These are phyloP conservation scores for Cercospora canescens DNA, from an alignment of 2,329 filamentous ascomycete genomes.

Conservation along the genomic window DNA sequence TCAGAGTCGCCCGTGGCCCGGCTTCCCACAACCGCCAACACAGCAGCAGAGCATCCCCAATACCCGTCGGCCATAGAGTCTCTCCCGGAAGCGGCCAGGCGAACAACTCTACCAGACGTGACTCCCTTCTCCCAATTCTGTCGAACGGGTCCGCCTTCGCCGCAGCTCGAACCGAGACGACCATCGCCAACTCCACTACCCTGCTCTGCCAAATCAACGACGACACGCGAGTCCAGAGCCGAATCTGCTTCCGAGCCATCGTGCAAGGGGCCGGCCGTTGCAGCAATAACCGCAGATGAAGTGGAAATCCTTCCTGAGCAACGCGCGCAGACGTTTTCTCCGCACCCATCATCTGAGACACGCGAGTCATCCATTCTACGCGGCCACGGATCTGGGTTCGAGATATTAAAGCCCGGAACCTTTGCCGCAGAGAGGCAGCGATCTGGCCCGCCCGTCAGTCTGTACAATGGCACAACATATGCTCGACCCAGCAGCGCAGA, in stretches of 20 bases:
- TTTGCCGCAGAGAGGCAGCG: conserved; percentile 25
- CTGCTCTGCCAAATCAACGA: conserved; percentile 2
- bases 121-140: conserved; percentile 35
- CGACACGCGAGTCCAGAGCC: not conserved
- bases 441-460: conserved; percentile 30
- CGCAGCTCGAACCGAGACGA: conserved; percentile 13
- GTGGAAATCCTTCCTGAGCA: not conserved
- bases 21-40: not conserved
- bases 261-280: not conserved
- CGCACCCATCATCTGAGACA: conserved; percentile 29
- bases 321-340: not conserved
- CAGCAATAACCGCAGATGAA: not conserved
- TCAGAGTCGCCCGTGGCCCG: conserved; percentile 1
- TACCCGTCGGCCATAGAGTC: conserved; percentile 24
- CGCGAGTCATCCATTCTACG: conserved; percentile 30
- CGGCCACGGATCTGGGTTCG: conserved; percentile 38
- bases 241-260: not conserved
- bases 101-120: conserved; percentile 34
- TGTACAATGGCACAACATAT: conserved; percentile 23
- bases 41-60: not conserved
- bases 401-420: conserved; percentile 37
- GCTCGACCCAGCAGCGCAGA: conserved; percentile 27
- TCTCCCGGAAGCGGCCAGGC: conserved; percentile 29
- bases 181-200: conserved; percentile 1
- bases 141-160: conserved; percentile 29